Conservation (phyloP, 1,139 yeast genomes). For the Pichia cactophila region DNA sequence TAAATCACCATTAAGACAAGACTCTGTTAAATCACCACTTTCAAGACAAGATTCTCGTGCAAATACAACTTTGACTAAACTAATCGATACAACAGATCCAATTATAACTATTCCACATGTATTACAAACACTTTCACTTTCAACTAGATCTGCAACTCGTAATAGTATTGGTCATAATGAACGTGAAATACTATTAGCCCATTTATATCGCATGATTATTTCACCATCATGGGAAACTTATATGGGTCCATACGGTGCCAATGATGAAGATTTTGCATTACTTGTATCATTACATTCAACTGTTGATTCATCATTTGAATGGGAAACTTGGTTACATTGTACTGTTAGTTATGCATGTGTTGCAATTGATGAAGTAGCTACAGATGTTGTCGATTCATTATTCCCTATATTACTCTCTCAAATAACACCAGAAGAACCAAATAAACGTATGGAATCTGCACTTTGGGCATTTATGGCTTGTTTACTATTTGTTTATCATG, state of each 20-base stretch:
- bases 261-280: conserved; percentile 26
- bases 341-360: conserved; percentile 38
- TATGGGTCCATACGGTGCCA: conserved; percentile 19
- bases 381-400: conserved; percentile 36
- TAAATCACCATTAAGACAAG: not conserved
- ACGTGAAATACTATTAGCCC: conserved; percentile 45
- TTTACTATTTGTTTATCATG: conserved; percentile 40
- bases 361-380: conserved; percentile 47
- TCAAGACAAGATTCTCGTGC: conserved; percentile 24
- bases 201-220: conserved; percentile 41
- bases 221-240: conserved; percentile 27
- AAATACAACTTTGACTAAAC: conserved; percentile 21
- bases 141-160: conserved; percentile 25
- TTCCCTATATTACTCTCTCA: conserved; percentile 29
- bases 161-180: conserved; percentile 41
- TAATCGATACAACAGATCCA: conserved; percentile 18
- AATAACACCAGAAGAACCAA: conserved; percentile 6
- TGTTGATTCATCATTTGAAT: conserved; percentile 33
- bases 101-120: conserved; percentile 20
- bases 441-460: conserved; percentile 4
- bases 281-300: conserved; percentile 8
- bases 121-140: conserved; percentile 31
- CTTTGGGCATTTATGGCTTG: conserved; percentile 40
- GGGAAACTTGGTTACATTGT: conserved; percentile 33
- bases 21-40: conserved; percentile 1